Conservation (phyloP, 1,284 basidiomycete genomes). For the Cystobasidiaceae sp. region DNA sequence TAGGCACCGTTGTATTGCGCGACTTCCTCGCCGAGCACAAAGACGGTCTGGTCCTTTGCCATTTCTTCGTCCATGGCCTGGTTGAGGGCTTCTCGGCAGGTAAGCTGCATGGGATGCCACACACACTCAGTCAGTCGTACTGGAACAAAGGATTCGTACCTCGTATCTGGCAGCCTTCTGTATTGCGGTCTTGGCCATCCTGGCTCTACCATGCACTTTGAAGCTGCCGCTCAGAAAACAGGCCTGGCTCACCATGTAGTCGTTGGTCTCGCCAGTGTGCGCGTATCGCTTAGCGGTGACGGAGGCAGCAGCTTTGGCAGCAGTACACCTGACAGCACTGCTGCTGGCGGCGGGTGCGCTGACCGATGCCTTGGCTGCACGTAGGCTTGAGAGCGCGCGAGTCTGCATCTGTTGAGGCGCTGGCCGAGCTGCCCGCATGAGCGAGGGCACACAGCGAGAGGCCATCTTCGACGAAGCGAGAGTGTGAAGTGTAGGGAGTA, state of each 20-base stretch:
- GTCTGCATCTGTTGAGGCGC: not conserved
- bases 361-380: not conserved
- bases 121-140: not conserved
- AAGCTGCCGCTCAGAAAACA: too few species aligned
- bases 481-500: too few species aligned
- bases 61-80: slow-evolving; percentile 99
- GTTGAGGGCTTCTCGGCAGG: slow-evolving; percentile 96
- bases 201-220: not conserved
- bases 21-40: slow-evolving; percentile 96
- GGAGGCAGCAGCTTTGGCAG: slow-evolving; percentile 8
- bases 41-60: slow-evolving; percentile 90
- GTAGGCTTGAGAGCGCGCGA: slow-evolving; percentile 11
- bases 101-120: slow-evolving; percentile 62
- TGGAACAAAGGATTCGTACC: not conserved
- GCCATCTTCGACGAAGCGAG: too few species aligned
- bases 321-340: slow-evolving; percentile 4
- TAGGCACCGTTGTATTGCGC: slow-evolving; percentile 95
- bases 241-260: slow-evolving; percentile 22
- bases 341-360: not conserved
- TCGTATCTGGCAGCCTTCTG: not conserved
- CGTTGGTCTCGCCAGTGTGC: slow-evolving; percentile 21
- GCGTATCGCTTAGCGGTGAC: slow-evolving; percentile 19
- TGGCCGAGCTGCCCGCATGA: too few species aligned
- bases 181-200: not conserved
- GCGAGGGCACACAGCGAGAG: slow-evolving; percentile 9